Evolutionary conservation across 2,329 filamentous ascomycete species (phyloP).

Genomic region (Diaporthe caulivora): DNA sequence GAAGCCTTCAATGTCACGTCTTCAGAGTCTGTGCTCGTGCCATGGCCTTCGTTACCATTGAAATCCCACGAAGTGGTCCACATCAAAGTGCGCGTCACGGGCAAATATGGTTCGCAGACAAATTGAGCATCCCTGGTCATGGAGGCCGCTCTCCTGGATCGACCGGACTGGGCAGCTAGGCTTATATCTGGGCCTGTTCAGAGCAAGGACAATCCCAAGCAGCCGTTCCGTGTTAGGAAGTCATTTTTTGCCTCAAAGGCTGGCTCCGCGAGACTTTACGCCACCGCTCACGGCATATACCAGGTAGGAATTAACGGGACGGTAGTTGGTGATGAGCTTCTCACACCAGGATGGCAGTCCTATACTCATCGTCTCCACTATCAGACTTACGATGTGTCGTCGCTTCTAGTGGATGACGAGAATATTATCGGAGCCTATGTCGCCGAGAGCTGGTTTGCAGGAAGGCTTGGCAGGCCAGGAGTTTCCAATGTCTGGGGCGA

Average conservation of each 20-base stretch:
- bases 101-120: not conserved
- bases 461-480: slow-evolving; percentile 51
- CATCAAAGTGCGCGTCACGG: not conserved
- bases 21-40: not conserved
- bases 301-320: slow-evolving; percentile 53
- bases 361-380: slow-evolving; percentile 59
- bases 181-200: slow-evolving; percentile 30
- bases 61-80: not conserved
- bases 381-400: slow-evolving; percentile 56
- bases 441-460: slow-evolving; percentile 65
- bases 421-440: slow-evolving; percentile 61
- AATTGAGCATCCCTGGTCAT: not conserved
- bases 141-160: slow-evolving; percentile 27
- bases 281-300: slow-evolving; percentile 53
- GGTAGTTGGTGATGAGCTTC: slow-evolving; percentile 45
- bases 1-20: not conserved
- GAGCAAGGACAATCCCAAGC: slow-evolving; percentile 1
- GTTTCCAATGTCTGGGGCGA: slow-evolving; percentile 49
- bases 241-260: not conserved
- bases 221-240: not conserved
- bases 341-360: slow-evolving; percentile 59
- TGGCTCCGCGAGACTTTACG: slow-evolving; percentile 35
- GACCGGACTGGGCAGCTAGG: slow-evolving; percentile 30
- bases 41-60: not conserved
- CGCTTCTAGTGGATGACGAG: slow-evolving; percentile 46